Evolutionary conservation across 2,329 filamentous ascomycete species (phyloP).

Genomic region (Paramyrothecium roridum): DNA sequence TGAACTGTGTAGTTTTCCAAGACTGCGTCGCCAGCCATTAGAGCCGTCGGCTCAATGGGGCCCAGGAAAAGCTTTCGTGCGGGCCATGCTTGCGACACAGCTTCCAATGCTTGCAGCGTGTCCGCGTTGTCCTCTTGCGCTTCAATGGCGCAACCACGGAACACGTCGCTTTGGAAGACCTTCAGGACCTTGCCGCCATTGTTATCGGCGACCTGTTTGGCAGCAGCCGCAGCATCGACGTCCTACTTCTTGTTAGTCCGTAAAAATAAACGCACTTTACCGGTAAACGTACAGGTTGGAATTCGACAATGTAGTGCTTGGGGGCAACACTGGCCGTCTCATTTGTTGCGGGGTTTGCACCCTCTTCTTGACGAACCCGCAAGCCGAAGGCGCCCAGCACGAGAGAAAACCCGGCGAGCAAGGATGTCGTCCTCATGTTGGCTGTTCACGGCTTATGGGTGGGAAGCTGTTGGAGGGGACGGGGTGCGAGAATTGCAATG

Average conservation of each 20-base stretch:
- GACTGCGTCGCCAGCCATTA: not conserved
- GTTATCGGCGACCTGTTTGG: not conserved
- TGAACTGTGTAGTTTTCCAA: constrained; percentile 14
- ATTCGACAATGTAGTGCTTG: constrained; percentile 1
- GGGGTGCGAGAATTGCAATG: too few relatives aligned
- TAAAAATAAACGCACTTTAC: not conserved
- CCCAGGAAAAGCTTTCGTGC: constrained; percentile 4
- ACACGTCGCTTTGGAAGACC: constrained; percentile 3
- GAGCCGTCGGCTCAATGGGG: not conserved
- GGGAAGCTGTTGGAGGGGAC: too few relatives aligned
- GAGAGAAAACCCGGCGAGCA: not conserved
- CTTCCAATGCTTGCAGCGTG: constrained; percentile 8
- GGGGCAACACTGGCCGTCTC: not conserved
- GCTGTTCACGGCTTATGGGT: too few relatives aligned
- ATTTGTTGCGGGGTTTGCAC: not conserved
- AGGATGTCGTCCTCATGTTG: not conserved
- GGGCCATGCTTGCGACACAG: constrained; percentile 10
- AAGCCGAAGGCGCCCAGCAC: not conserved
- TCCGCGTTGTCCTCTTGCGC: constrained; percentile 11
- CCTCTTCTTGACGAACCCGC: not conserved
- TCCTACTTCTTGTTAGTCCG: not conserved
- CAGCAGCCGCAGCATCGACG: constrained; percentile 1
- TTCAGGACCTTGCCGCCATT: constrained; percentile 2
- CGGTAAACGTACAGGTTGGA: not conserved
- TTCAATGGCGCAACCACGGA: constrained; percentile 9